Base-by-base conservation (phyloP, 306 rosid genomes). In the Cucumis melo region DNA sequence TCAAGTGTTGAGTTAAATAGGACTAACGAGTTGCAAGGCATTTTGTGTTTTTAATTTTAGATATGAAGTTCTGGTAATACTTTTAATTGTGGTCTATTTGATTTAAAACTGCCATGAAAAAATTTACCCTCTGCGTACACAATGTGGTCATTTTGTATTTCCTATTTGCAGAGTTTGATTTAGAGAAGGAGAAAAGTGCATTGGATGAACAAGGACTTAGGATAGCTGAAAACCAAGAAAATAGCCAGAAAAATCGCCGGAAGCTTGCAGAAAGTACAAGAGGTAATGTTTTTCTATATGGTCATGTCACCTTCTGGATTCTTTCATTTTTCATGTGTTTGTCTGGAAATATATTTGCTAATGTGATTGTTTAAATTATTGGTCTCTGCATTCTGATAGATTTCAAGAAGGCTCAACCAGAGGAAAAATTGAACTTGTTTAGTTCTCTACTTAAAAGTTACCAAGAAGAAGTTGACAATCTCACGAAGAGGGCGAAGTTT, bases 241-340 rank as follows among this genome's bases (percentile, higher is more conserved):
- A 92, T 80, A 94, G 99, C 90, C 97, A 89, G 90, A 94, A 92
- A 82, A 94, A 94, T 78, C 82, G 98, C 48, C 93, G 98, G 79
- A 94, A 94, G 91, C 99, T 94, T 78, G 96, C 97, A 3, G 99
- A 94, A 84, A 94, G 89, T 87, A 89, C 96, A 73, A 83, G 96
- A 94, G 96, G 99, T 92, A 46, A 46, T 42, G 51, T 64, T 51
- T 12, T 46, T 46, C 15, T 12, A 2, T 46, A 46, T 59, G 44
- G 27, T 76, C 56, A 9, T 61, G 60, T 41, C 41, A 15, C 27
- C 5, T 46, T 60, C 27, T 44, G 60, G 24, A 4, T 42, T 59
- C 39, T 42, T 41, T 59, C n/a, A 1, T 51, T 51, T 19, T 36
- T 20, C 1, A 27, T 3, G 29, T 27, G 29, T 27, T 27, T 27